Conservation (phyloP, 1,284 basidiomycete species). For the Boletus calvinii region DNA sequence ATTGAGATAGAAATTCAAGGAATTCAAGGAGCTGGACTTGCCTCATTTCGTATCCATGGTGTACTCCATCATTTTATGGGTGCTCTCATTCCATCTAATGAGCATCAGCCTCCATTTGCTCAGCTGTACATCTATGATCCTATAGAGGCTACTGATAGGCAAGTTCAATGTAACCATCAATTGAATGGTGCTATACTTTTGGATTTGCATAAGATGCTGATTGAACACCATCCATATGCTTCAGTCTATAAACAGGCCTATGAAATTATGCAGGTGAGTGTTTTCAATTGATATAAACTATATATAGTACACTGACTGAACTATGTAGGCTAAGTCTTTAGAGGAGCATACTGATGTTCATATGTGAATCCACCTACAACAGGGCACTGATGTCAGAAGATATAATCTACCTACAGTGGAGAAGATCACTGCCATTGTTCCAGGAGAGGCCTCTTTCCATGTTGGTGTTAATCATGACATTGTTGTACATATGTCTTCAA, state of each 20-base stretch:
- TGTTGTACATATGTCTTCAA: constrained; percentile 5
- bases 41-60: constrained; percentile 39
- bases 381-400: constrained; percentile 13
- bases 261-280: constrained; percentile 16
- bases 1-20: constrained; percentile 31
- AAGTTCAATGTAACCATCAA: constrained; percentile 25
- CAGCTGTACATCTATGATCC: constrained; percentile 43
- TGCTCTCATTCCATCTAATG: constrained; percentile 30
- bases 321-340: not conserved
- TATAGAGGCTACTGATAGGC: constrained; percentile 23
- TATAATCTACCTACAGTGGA: constrained; percentile 33
- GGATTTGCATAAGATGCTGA: constrained; percentile 31
- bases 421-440: constrained; percentile 31
- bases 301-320: too few relatives aligned
- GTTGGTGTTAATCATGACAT: constrained; percentile 4
- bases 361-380: constrained; percentile 7
- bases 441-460: constrained; percentile 19
- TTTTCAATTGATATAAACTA: too few relatives aligned
- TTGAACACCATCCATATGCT: constrained; percentile 32
- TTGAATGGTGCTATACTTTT: constrained; percentile 24
- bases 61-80: constrained; percentile 38
- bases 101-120: constrained; percentile 30
- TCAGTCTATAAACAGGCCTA: constrained; percentile 26
- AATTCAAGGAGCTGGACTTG: constrained; percentile 31
- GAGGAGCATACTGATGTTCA: not conserved